Conservation (phyloP, 768 basidiomycete species). For the Naganishia antarctica region DNA sequence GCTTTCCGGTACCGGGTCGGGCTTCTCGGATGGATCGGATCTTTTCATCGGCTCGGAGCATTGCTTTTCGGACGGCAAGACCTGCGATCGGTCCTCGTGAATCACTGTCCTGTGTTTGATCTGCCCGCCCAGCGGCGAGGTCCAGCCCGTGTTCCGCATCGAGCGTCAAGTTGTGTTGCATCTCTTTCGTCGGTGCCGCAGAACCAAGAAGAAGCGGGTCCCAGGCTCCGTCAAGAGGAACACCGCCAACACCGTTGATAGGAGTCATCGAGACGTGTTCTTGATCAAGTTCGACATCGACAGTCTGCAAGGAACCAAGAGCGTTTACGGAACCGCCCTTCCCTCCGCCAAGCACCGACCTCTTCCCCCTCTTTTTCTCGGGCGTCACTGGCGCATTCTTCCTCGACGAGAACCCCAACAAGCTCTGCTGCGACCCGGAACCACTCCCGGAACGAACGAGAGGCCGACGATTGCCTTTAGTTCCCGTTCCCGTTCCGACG, state of each 20-base stretch:
- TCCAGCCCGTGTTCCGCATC: neutral
- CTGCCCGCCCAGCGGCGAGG: neutral
- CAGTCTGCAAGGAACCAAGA: neutral
- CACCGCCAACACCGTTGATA: neutral
- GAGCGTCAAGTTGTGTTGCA: conserved; percentile 17
- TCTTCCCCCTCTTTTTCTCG: conserved; percentile 5
- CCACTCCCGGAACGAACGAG: neutral
- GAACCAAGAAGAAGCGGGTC: neutral
- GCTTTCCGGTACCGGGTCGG: conserved; percentile 19
- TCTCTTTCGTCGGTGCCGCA: conserved; percentile 5
- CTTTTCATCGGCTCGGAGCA: conserved; percentile 2
- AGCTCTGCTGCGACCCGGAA: neutral
- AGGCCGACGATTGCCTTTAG: neutral
- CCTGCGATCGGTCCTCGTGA: neutral
- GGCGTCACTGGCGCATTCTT: conserved; percentile 9
- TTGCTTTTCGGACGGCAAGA: conserved; percentile 8
- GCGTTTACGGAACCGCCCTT: too few relatives aligned
- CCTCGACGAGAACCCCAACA: neutral
- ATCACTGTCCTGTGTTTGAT: neutral
- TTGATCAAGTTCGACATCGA: too few relatives aligned
- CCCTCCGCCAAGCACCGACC: neutral
- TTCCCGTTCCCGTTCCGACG: neutral
- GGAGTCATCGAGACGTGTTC: neutral
- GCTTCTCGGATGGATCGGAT: neutral
- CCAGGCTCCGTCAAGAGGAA: neutral